Evolutionary conservation across 75 land plant genomes (phyloP).

Genomic region (Pinus albicaulis): DNA sequence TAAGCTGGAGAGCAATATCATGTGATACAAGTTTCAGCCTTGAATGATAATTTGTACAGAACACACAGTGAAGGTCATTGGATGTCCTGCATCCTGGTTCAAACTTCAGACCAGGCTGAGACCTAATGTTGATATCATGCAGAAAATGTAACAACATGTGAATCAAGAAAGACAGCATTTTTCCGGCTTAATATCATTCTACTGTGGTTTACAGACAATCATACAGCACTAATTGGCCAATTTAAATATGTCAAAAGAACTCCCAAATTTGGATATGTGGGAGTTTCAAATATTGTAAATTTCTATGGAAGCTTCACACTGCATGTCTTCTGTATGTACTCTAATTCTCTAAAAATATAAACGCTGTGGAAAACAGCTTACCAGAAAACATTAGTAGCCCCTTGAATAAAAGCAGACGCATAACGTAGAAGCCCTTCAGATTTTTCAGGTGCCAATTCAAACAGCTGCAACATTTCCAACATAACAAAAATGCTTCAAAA

Average conservation of each 20-base stretch:
- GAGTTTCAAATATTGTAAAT: too few relatives aligned
- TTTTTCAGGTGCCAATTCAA: slow-evolving; percentile 78
- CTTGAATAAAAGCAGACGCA: slow-evolving; percentile 90
- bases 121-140: too few relatives aligned
- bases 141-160: too few relatives aligned
- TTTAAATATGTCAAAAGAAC: background rate
- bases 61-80: too few relatives aligned
- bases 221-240: background rate
- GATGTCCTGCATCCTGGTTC: too few relatives aligned
- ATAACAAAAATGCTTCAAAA: background rate
- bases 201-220: background rate
- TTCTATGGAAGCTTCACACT: too few relatives aligned
- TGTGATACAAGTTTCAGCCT: too few relatives aligned
- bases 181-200: background rate
- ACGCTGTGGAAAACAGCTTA: slow-evolving; percentile 27
- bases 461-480: slow-evolving; percentile 49
- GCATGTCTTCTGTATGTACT: background rate
- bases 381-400: slow-evolving; percentile 95
- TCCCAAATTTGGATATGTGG: too few relatives aligned
- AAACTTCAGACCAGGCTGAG: too few relatives aligned
- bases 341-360: background rate
- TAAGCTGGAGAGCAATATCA: too few relatives aligned
- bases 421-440: slow-evolving; percentile 72
- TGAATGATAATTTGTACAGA: too few relatives aligned
- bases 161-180: too few relatives aligned